phyloP scores from a whole-genome alignment of 2,329 filamentous ascomycete species.

The Colletotrichum sublineola region DNA sequence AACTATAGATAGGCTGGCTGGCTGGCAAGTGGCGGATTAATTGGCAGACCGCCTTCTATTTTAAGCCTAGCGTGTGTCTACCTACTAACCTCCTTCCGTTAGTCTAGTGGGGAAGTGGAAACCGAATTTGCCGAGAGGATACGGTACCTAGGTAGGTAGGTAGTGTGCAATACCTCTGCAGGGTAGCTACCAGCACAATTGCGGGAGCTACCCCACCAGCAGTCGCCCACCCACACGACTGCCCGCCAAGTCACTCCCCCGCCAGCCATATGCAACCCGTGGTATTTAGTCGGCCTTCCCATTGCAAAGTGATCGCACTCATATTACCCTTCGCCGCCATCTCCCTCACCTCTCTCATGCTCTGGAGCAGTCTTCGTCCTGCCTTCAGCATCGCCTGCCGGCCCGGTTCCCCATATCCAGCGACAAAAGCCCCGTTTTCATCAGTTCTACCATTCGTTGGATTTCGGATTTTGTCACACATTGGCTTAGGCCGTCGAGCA shows the following conservation, averaged over 20 bases:
- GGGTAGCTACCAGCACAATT: not conserved
- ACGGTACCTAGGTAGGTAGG: not conserved
- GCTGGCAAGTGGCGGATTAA: no score
- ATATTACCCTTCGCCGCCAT: not conserved
- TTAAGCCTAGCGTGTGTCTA: no score
- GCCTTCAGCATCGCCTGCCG: slow-evolving; percentile 7
- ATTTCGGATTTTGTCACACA: slow-evolving; percentile 2
- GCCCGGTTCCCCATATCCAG: not conserved
- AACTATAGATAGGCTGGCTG: no score
- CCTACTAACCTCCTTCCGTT: no score
- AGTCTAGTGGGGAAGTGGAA: no score
- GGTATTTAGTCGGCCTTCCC: slow-evolving; percentile 6
- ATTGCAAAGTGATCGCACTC: not conserved
- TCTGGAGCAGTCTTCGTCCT: slow-evolving; percentile 23
- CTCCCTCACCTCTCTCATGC: slow-evolving; percentile 8
- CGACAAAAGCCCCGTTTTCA: not conserved
- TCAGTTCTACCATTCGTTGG: not conserved
- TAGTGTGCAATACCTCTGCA: not conserved
- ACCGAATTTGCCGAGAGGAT: no score
- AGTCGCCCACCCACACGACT: not conserved
- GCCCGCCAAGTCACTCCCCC: slow-evolving; percentile 1
- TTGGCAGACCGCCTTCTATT: no score
- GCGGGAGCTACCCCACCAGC: slow-evolving; percentile 7
- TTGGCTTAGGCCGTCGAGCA: slow-evolving; percentile 20
- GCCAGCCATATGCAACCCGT: slow-evolving; percentile 7